Evolutionary conservation across 345 rosid species (phyloP).

Genomic region (Bruguiera parviflora): DNA sequence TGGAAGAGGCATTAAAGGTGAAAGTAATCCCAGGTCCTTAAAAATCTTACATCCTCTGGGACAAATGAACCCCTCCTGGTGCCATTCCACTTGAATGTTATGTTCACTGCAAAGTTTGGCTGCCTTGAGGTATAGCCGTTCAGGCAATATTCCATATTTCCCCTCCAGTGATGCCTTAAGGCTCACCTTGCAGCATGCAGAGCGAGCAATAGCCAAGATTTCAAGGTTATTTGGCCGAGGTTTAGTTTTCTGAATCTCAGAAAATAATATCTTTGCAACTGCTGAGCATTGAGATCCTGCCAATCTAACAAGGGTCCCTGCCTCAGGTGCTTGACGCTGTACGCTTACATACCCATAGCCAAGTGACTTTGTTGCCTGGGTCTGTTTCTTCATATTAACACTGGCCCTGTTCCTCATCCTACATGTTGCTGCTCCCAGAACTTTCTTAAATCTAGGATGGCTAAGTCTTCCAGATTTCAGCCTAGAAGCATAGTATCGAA

Average conservation of each 20-base stretch:
- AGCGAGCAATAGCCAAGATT: slow-evolving; percentile 68
- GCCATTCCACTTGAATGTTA: slow-evolving; percentile 84
- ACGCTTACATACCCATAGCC: slow-evolving; percentile 28
- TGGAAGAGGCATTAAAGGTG: slow-evolving; percentile 42
- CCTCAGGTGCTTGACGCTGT: slow-evolving; percentile 37
- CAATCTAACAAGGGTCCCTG: slow-evolving; percentile 44
- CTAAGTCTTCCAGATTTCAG: slow-evolving; percentile 91
- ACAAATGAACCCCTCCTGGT: slow-evolving; percentile 67
- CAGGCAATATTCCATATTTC: slow-evolving; percentile 70
- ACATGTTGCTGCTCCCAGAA: slow-evolving; percentile 69
- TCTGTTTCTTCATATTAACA: slow-evolving; percentile 67
- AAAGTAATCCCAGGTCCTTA: slow-evolving; percentile 35
- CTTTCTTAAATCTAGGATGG: slow-evolving; percentile 83
- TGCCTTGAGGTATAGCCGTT: slow-evolving; percentile 73
- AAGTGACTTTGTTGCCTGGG: slow-evolving; percentile 61
- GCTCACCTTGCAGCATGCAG: slow-evolving; percentile 84
- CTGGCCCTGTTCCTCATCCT: slow-evolving; percentile 67
- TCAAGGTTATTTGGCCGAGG: slow-evolving; percentile 83
- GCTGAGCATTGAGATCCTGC: slow-evolving; percentile 60
- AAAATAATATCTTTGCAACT: slow-evolving; percentile 64
- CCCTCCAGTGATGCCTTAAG: slow-evolving; percentile 73
- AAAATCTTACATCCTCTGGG: slow-evolving; percentile 69
- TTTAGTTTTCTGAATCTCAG: slow-evolving; percentile 69
- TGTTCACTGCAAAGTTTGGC: slow-evolving; percentile 94
- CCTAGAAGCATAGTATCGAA: slow-evolving; percentile 64